Evolutionary conservation across 2,329 filamentous ascomycete species (phyloP).

Genomic region (Beauveria rudraprayagi): DNA sequence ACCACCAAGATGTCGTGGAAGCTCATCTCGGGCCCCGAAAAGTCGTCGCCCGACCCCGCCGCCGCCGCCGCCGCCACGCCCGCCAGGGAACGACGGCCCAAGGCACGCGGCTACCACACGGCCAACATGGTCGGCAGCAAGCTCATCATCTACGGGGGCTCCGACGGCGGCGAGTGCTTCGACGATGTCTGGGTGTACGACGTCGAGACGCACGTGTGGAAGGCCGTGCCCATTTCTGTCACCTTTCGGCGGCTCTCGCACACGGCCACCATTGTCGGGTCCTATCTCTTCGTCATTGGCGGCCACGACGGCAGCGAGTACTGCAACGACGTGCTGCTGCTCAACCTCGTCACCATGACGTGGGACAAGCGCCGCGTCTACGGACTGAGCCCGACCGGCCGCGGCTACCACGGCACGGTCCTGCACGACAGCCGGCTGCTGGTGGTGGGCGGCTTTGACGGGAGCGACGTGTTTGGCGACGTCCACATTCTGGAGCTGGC

Average conservation of each 20-base stretch:
- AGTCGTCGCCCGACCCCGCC: constrained; percentile 21
- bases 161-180: constrained; percentile 64
- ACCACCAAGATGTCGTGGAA: constrained; percentile 61
- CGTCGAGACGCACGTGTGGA: constrained; percentile 54
- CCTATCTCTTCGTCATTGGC: constrained; percentile 61
- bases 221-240: constrained; percentile 47
- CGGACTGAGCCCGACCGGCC: constrained; percentile 51
- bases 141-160: constrained; percentile 63
- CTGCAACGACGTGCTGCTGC: constrained; percentile 58
- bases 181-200: constrained; percentile 68
- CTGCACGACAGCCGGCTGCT: constrained; percentile 58
- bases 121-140: constrained; percentile 67
- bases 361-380: constrained; percentile 62
- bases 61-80: constrained; percentile 16
- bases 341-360: constrained; percentile 67
- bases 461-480: constrained; percentile 58
- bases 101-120: constrained; percentile 61
- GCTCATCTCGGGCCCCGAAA: constrained; percentile 46
- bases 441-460: constrained; percentile 60
- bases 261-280: constrained; percentile 61
- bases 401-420: constrained; percentile 60
- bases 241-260: constrained; percentile 60
- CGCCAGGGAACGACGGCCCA: constrained; percentile 37
- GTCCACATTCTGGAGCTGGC: constrained; percentile 60
- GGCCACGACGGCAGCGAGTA: constrained; percentile 65